Base-by-base conservation (phyloP, 2,329 filamentous ascomycete species). In the Macrophomina tecta region DNA sequence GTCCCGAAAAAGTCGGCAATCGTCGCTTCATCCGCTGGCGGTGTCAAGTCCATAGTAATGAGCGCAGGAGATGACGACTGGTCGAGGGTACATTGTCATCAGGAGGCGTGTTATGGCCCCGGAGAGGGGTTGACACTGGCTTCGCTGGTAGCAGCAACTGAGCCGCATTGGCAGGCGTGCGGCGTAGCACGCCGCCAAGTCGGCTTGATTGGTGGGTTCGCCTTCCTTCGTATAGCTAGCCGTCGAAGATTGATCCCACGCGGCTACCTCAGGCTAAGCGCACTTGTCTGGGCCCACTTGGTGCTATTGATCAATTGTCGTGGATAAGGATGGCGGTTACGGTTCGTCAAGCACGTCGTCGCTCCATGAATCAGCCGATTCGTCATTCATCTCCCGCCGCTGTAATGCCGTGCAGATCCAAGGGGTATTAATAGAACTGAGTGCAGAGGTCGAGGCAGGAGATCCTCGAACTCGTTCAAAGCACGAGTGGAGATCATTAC, bases 121-220 rank as follows among this genome's bases (percentile, higher is more conserved):
- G 18, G 38, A 38, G 55, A 45, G 38, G 53, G 55, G 55, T 42
- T n/a, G 55, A n/a, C 18, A 28, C 30, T 12, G 36, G 12, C 30
- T 12, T 38, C 11, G 36, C 45, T 36, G 38, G 23, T n/a, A 32
- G 36, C 18, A 34, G 36, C n/a, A 18, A 56, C 53, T 58, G 55
- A 58, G 55, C 36, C 55, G 55, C 38, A 45, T 45, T 56, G 52
- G 52, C 36, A 56, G 55, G 23, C 55, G 36, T 58, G 55, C 55
- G 55, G 55, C 55, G 55, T 58, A 58, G 55, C 55, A 58, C 48
- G n/a, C 16, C 38, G 55, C 55, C 55, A 58, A 58, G 55, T 42
- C 28, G 55, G 55, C 36, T 42, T 45, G 55, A 58, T 45, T 58
- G 36, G 38, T 8, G 23, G n/a, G 34, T 36, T 36, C 38, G 38